These are phyloP conservation scores for Fusarium nisikadoi DNA, from an alignment of 2,329 filamentous ascomycete species.

Conservation along the genomic window DNA sequence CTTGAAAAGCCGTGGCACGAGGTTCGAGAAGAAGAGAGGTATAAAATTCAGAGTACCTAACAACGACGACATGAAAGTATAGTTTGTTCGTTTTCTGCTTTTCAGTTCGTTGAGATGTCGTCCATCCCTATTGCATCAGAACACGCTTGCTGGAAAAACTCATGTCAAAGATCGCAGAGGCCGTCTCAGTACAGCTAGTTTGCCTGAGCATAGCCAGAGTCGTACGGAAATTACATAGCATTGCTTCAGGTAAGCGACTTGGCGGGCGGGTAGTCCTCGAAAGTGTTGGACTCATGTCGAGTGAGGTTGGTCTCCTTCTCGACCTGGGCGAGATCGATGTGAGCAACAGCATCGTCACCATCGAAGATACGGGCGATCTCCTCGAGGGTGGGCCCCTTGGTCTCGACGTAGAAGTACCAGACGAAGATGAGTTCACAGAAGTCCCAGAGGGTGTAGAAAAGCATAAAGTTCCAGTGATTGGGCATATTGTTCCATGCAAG, in stretches of 20 bases:
- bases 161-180: background rate
- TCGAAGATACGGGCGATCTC: slow-evolving; percentile 73
- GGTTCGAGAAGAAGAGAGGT: background rate
- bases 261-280: slow-evolving; percentile 11
- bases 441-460: slow-evolving; percentile 74
- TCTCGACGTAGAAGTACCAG: slow-evolving; percentile 76
- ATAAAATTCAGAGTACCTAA: slow-evolving; percentile 3
- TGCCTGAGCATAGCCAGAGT: background rate
- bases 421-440: slow-evolving; percentile 69
- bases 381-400: slow-evolving; percentile 75
- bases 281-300: slow-evolving; percentile 40
- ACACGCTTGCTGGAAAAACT: slow-evolving; percentile 26
- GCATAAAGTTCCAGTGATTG: slow-evolving; percentile 72
- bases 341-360: slow-evolving; percentile 67
- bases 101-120: slow-evolving; percentile 3
- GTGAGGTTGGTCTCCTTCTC: slow-evolving; percentile 59
- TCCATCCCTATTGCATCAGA: slow-evolving; percentile 13
- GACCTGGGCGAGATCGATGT: slow-evolving; percentile 65
- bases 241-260: slow-evolving; percentile 31
- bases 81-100: background rate
- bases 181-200: background rate
- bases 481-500: slow-evolving; percentile 70
- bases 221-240: background rate
- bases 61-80: background rate
- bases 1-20: too few species aligned